These are phyloP conservation scores for Ophiostoma tasmaniense DNA, from an alignment of 2,329 filamentous ascomycete species.

Conservation along the genomic window DNA sequence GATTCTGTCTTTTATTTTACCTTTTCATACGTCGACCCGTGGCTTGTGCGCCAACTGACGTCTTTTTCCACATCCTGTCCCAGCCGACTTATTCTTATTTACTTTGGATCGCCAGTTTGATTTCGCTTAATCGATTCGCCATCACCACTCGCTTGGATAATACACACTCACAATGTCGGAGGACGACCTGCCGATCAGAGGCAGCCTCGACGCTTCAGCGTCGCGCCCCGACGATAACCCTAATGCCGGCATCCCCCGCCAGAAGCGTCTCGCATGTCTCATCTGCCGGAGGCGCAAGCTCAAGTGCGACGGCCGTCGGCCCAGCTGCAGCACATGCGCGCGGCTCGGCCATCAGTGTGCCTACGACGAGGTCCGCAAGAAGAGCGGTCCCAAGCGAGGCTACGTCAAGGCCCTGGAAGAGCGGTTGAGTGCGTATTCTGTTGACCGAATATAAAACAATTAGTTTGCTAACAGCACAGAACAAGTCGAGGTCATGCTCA, in stretches of 20 bases:
- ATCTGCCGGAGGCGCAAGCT: constrained; percentile 89
- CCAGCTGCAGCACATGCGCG: constrained; percentile 81
- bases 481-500: constrained; percentile 86
- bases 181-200: constrained; percentile 21
- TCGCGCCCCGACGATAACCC: constrained; percentile 24
- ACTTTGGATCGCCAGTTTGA: background rate
- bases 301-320: constrained; percentile 76
- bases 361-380: constrained; percentile 86
- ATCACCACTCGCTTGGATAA: no score
- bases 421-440: constrained; percentile 63
- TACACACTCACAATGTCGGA: constrained; percentile 22
- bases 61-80: background rate
- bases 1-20: background rate
- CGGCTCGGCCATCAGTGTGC: constrained; percentile 79
- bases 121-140: background rate
- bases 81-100: background rate
- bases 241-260: constrained; percentile 57
- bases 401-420: constrained; percentile 94
- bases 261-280: constrained; percentile 92
- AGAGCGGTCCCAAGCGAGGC: constrained; percentile 88
- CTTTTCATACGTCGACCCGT: background rate
- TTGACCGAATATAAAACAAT: background rate
- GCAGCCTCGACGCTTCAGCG: constrained; percentile 11
- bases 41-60: background rate
- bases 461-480: constrained; percentile 41